Evolutionary conservation across 1,284 basidiomycete genomes (phyloP).

Genomic region (Rhizoctonia solani): DNA sequence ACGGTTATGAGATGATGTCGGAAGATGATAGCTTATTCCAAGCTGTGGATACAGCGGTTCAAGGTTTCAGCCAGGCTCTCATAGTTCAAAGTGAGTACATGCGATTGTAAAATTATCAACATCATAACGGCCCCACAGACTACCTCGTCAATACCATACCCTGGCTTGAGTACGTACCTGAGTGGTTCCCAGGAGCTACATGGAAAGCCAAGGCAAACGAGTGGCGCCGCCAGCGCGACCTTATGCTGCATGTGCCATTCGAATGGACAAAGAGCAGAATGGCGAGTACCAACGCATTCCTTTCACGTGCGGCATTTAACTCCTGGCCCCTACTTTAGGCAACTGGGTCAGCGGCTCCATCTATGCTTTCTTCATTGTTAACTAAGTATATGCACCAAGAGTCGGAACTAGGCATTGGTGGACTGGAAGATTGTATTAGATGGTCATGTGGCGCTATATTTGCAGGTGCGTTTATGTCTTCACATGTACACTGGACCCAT

Average conservation of each 20-base stretch:
- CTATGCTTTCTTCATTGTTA: slow-evolving; percentile 2
- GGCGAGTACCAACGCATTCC: not conserved
- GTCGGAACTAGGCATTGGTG: no score
- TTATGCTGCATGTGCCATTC: slow-evolving; percentile 16
- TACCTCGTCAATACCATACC: slow-evolving; percentile 2
- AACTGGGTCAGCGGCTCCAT: slow-evolving; percentile 5
- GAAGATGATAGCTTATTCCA: not conserved
- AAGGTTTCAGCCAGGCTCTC: not conserved
- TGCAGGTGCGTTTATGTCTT: not conserved
- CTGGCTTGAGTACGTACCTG: slow-evolving; percentile 17
- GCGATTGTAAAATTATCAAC: not conserved
- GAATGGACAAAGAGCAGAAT: slow-evolving; percentile 13
- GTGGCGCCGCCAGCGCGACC: not conserved
- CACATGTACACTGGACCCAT: no score
- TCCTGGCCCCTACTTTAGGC: not conserved
- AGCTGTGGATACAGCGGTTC: not conserved
- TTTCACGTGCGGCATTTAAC: not conserved
- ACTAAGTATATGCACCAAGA: not conserved
- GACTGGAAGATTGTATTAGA: not conserved
- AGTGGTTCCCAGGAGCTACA: slow-evolving; percentile 31
- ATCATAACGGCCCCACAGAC: not conserved
- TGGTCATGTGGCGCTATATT: not conserved
- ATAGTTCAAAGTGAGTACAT: not conserved
- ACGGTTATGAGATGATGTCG: not conserved
- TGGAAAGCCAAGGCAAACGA: slow-evolving; percentile 12